Base-by-base conservation (phyloP, 371 early-diverging fungal species). In the Fennellomyces sp. region DNA sequence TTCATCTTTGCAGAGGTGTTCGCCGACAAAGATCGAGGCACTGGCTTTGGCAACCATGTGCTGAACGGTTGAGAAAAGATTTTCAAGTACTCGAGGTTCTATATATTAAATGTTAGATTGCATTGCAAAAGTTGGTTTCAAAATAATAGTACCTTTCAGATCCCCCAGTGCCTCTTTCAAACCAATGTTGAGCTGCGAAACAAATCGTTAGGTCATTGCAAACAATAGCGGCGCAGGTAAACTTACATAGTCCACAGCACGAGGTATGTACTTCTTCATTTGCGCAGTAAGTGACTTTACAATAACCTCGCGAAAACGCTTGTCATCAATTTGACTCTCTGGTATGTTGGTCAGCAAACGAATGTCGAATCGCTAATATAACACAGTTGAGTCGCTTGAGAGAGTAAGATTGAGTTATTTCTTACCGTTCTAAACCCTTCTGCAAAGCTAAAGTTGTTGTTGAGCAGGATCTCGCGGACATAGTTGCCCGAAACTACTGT, bases 1-100 rank as follows among this genome's bases (percentile, higher is more conserved):
- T 51, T 36, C 1, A 31, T 65, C 42, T 30, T 65, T 35, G 45
- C 48, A 31, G 10, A 65, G 52, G 2, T 65, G 45, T 1, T 33
- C 29, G 3, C 65, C 65, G 12, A 56, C 60, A 60, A 65, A 65
- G n/a, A 60, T 38, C 12, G 65, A 33, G 10, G 60, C 65, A 54
- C 51, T 55, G 11, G 62, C 56, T 38, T 36, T 48, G n/a, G 62
- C 62, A 3, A 62, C 51, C 48, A 50, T 53, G 19, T 54, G 49
- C 25, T 62, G 62, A 8, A 62, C 56, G 5, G 21, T 21, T 21
- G 21, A 28, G 21, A 52, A 52, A 11, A 45, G n/a, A 45, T 45
- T 45, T 5, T 5, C 0, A 5, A 45, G 45, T 23, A 23, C 45
- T 23, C n/a, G 10, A 21, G 45, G 45, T n/a, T 45, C 45, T 45